Conservation (phyloP, 2,329 filamentous ascomycete genomes). For the Fusarium sp. region DNA sequence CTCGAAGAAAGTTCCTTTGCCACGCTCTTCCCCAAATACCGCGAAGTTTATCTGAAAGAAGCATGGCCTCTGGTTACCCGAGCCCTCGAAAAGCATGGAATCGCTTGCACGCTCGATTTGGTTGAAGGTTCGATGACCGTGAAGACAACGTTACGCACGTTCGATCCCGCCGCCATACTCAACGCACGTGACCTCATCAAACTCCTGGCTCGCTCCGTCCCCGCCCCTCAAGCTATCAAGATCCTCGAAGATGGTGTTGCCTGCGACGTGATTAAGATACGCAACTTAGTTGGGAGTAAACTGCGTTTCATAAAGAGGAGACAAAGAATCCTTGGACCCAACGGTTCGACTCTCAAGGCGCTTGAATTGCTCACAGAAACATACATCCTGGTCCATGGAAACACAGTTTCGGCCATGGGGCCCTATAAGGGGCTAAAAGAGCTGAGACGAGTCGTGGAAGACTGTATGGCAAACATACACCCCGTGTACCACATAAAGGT, state of each 20-base stretch:
- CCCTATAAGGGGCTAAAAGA: constrained; percentile 94
- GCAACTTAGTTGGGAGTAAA: constrained; percentile 89
- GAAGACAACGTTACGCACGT: constrained; percentile 53
- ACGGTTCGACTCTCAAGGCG: constrained; percentile 92
- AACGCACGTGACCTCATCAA: constrained; percentile 96
- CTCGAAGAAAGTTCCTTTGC: constrained; percentile 65
- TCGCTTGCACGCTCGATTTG: constrained; percentile 91
- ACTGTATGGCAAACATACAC: constrained; percentile 91
- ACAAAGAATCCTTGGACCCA: constrained; percentile 90
- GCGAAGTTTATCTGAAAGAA: constrained; percentile 91
- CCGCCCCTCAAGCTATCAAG: constrained; percentile 90
- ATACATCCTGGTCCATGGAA: constrained; percentile 95
- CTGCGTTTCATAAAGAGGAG: constrained; percentile 95
- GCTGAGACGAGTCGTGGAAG: constrained; percentile 86
- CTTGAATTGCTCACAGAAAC: constrained; percentile 90
- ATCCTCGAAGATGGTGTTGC: constrained; percentile 92
- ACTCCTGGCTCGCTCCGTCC: constrained; percentile 88
- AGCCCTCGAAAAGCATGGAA: constrained; percentile 84
- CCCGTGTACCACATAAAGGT: accelerated
- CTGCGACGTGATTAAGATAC: constrained; percentile 96
- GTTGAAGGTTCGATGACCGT: constrained; percentile 87
- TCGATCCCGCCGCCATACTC: constrained; percentile 89
- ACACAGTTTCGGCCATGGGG: constrained; percentile 93
- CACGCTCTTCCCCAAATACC: constrained; percentile 73
- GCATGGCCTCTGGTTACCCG: constrained; percentile 92